Conservation (phyloP, 2,329 filamentous ascomycete genomes). For the Arthrinium phaeospermum region DNA sequence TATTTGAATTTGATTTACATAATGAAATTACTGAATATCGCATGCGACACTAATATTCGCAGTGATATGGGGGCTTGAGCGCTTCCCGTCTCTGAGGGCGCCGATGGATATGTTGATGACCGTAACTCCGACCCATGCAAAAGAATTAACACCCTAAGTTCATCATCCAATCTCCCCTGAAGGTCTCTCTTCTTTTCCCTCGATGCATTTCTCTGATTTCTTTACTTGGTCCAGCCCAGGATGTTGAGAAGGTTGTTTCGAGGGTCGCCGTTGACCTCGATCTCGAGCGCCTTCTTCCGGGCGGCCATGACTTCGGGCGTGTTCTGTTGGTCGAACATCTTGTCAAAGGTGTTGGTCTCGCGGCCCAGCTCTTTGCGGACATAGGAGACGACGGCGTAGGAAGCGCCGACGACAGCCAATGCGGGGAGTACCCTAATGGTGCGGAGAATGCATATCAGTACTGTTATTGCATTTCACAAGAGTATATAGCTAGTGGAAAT, state of each 20-base stretch:
- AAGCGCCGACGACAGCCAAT: slow-evolving; percentile 27
- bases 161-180: neutral
- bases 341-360: slow-evolving; percentile 32
- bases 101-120: neutral
- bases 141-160: neutral
- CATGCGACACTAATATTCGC: neutral
- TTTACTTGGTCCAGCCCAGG: slow-evolving; percentile 36
- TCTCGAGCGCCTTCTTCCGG: slow-evolving; percentile 30
- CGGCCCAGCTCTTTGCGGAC: slow-evolving; percentile 31
- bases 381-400: slow-evolving; percentile 32
- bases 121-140: slow-evolving; percentile 10
- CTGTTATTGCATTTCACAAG: neutral
- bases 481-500: neutral
- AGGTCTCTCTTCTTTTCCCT: neutral
- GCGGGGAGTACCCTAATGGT: slow-evolving; percentile 28
- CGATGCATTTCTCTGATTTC: neutral
- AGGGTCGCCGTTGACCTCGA: slow-evolving; percentile 37
- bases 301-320: slow-evolving; percentile 37
- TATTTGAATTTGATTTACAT: neutral
- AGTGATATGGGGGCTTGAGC: neutral
- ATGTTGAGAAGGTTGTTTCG: slow-evolving; percentile 39
- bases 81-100: neutral
- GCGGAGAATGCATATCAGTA: slow-evolving; percentile 25
- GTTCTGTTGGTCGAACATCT: slow-evolving; percentile 40
- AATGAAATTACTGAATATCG: neutral